Evolutionary conservation across 139 green algal species (phyloP).

Genomic region (Pseudopediastrum boryanum): DNA sequence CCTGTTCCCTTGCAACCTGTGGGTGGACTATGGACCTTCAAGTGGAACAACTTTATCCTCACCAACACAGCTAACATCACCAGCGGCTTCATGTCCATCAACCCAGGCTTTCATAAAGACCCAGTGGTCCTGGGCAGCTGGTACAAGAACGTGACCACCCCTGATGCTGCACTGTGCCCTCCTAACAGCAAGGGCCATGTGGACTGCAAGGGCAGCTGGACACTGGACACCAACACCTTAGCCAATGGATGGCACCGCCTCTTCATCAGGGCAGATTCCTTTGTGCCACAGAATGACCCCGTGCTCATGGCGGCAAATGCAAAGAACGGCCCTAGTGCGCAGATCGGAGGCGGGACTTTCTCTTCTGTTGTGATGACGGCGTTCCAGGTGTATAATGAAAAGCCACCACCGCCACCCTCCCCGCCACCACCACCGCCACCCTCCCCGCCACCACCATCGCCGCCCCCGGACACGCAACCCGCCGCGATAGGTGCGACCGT

Average conservation of each 20-base stretch:
- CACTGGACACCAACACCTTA: neutral
- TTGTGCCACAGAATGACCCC: neutral
- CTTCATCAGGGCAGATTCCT: slow-evolving; percentile 3
- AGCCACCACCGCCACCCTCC: no score
- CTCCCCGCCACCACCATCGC: no score
- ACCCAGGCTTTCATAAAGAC: neutral
- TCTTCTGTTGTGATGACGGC: neutral
- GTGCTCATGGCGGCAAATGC: neutral
- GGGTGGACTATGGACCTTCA: neutral
- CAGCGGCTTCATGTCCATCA: neutral
- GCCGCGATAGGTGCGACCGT: no score
- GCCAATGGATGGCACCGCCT: neutral
- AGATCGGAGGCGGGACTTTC: neutral
- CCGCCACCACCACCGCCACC: no score
- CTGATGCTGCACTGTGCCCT: neutral
- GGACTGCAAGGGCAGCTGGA: neutral
- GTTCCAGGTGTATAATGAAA: no score
- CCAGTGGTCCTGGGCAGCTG: neutral
- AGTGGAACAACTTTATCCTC: neutral
- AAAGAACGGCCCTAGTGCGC: neutral
- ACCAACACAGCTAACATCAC: neutral
- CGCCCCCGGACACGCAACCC: no score
- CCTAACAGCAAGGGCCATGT: neutral
- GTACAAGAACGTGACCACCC: neutral
- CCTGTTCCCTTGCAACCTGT: neutral